Evolutionary conservation across 1,284 basidiomycete genomes (phyloP).

Genomic region (Ganoderma sp.): DNA sequence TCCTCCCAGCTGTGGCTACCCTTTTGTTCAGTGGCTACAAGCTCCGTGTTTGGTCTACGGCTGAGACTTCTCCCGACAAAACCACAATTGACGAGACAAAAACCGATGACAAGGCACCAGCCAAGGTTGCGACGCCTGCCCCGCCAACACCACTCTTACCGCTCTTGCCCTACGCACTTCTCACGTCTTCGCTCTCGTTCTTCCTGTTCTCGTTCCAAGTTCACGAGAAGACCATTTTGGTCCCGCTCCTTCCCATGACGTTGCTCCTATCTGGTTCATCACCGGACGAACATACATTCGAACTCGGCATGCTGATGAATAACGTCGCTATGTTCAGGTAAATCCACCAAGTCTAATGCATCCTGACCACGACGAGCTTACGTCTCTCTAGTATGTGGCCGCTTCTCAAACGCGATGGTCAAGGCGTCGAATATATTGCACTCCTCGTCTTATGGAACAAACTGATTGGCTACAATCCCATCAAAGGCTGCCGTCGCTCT

Average conservation of each 20-base stretch:
- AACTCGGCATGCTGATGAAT: slow-evolving; percentile 81
- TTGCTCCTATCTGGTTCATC: slow-evolving; percentile 70
- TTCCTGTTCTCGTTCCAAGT: slow-evolving; percentile 97
- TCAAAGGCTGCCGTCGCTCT: slow-evolving; percentile 48
- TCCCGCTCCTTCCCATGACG: slow-evolving; percentile 86
- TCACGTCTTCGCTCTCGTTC: slow-evolving; percentile 84
- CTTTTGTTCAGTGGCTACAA: slow-evolving; percentile 57
- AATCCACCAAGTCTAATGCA: slow-evolving; percentile 1
- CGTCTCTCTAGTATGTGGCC: slow-evolving; percentile 81
- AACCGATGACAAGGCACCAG: slow-evolving; percentile 14
- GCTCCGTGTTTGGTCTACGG: slow-evolving; percentile 35
- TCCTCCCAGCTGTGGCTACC: slow-evolving; percentile 65
- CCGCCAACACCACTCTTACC: slow-evolving; percentile 56
- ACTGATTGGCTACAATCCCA: slow-evolving; percentile 77
- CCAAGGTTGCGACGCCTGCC: slow-evolving; percentile 9
- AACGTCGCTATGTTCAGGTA: slow-evolving; percentile 93
- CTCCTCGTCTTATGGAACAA: slow-evolving; percentile 81
- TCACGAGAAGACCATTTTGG: slow-evolving; percentile 92
- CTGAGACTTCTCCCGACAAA: not conserved
- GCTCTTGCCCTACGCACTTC: slow-evolving; percentile 71
- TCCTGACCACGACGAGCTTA: slow-evolving; percentile 38
- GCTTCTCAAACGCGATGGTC: slow-evolving; percentile 79
- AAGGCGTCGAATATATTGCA: slow-evolving; percentile 76
- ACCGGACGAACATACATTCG: slow-evolving; percentile 69
- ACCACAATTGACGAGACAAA: not conserved